Evolutionary conservation across 1,284 basidiomycete species (phyloP), one percentile per base, ranked within the genome.

Genomic region (Bothia castanella): DNA sequence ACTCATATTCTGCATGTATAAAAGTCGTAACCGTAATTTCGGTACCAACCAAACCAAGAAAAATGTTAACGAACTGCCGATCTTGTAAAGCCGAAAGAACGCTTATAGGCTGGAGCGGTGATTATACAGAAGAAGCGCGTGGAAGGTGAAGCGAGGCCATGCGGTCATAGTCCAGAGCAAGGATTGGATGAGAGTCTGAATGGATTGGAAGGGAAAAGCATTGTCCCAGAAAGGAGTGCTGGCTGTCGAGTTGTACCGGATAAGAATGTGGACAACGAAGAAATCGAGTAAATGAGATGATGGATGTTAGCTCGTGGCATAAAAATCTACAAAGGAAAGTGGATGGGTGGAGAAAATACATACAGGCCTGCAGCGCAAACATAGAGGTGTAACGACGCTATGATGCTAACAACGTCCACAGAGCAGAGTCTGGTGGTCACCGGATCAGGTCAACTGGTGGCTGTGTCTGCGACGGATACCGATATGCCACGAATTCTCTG

Each of bases 401-500:
- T 48, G 44, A 45, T 48, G 47, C 29, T 35, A 51, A 40, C 34
- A 44, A 54, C 42, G 34, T 36, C 34, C 31, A 36, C 29, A 46
- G n/a, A 23, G 13, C 34, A 41, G 25, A 36, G 25, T 29, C 29
- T n/a, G 35, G 16, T 46, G 37, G 48, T 63, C 66, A 84, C 62
- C 77, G 77, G 52, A 85, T 57, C 40, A 85, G 70, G 62, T 83
- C 81, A 53, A 58, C 8, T 79, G 69, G 47, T 70, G 75, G 60
- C 53, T 85, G 81, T 55, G 86, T 83, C 54, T 76, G 79, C 13
- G 86, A 89, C 10, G 89, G 89, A 67, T 91, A 91, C 34, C 88
- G 80, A 66, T 90, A 90, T 4, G 88, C 87, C 53, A 90, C 82
- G 61, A 91, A 90, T 25, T 90, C 84, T 3, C 80, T 69, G 62